A percentile compares a stretch with the other conserved stretches of the same genome.
Evolutionary conservation across 148 eudicot species (phyloP).

Genomic region (Rhododendron simsii): DNA sequence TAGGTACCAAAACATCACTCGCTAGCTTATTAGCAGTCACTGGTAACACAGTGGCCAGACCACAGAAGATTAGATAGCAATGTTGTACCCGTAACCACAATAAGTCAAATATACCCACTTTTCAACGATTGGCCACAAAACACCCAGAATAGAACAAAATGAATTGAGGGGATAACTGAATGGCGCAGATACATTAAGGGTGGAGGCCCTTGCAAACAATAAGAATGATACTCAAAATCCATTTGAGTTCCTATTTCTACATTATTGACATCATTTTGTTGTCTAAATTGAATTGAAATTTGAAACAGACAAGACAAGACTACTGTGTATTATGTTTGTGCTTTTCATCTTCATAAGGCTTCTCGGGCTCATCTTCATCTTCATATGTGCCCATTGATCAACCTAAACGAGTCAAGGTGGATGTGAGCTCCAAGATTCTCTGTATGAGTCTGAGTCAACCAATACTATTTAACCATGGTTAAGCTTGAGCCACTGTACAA

Average conservation of each 20-base stretch:
- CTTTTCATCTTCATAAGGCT: neutral
- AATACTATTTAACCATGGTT: neutral
- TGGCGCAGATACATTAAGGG: neutral
- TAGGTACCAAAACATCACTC: neutral
- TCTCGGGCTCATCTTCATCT: neutral
- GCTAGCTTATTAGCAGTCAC: neutral
- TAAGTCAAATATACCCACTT: neutral
- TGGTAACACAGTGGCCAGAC: neutral
- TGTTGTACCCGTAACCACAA: neutral
- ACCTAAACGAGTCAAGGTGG: neutral
- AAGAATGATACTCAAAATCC: neutral
- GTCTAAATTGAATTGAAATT: too few species aligned
- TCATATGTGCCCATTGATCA: neutral
- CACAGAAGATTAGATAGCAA: neutral
- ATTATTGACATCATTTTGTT: neutral
- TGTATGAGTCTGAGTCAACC: neutral
- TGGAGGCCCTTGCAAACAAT: neutral
- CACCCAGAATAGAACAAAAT: neutral
- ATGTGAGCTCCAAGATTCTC: neutral
- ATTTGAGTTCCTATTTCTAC: neutral
- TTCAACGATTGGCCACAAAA: neutral
- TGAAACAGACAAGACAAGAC: neutral
- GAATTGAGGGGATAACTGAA: neutral
- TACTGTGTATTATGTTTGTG: neutral
- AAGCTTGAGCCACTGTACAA: neutral